phyloP scores from a whole-genome alignment of 768 basidiomycete species.

The Exidia glandulosa region DNA sequence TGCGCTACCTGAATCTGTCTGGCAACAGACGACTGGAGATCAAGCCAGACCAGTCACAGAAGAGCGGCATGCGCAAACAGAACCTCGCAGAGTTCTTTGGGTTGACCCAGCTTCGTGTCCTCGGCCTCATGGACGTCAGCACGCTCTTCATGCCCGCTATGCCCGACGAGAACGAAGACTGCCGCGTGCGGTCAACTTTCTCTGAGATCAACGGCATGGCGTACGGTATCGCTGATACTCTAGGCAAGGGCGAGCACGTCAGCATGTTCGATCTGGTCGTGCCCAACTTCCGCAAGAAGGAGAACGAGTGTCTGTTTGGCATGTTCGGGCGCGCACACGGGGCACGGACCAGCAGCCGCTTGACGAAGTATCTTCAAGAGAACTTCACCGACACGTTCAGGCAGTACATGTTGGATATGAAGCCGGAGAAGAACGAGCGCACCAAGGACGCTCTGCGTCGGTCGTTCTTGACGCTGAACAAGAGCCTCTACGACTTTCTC shows the following conservation, averaged over 20 bases:
- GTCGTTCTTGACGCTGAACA: conserved; percentile 81
- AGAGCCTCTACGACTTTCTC: conserved; percentile 55
- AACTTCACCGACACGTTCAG: conserved; percentile 57
- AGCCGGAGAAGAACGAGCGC: conserved; percentile 33
- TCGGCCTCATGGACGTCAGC: conserved; percentile 96
- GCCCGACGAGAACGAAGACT: conserved; percentile 57
- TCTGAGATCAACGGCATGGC: conserved; percentile 86
- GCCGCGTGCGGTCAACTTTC: conserved; percentile 83
- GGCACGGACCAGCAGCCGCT: conserved; percentile 44
- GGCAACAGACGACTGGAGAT: conserved; percentile 96
- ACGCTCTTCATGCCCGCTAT: conserved; percentile 38
- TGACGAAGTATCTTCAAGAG: conserved; percentile 80
- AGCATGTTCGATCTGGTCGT: conserved; percentile 90
- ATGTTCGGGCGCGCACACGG: conserved; percentile 82
- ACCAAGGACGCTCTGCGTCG: conserved; percentile 72
- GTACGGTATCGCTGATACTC: conserved; percentile 91
- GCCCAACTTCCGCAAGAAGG: conserved; percentile 63
- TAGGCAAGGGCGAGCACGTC: conserved; percentile 69
- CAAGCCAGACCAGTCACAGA: conserved; percentile 49
- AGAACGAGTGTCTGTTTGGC: conserved; percentile 83
- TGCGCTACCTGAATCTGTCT: conserved; percentile 91
- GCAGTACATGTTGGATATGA: conserved; percentile 41
- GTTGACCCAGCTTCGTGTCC: conserved; percentile 73
- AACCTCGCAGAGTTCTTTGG: conserved; percentile 74
- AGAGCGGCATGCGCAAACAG: conserved; percentile 22